These are phyloP conservation scores for Podospora pseudocomata DNA, from an alignment of 495 filamentous ascomycete species.

Conservation along the genomic window DNA sequence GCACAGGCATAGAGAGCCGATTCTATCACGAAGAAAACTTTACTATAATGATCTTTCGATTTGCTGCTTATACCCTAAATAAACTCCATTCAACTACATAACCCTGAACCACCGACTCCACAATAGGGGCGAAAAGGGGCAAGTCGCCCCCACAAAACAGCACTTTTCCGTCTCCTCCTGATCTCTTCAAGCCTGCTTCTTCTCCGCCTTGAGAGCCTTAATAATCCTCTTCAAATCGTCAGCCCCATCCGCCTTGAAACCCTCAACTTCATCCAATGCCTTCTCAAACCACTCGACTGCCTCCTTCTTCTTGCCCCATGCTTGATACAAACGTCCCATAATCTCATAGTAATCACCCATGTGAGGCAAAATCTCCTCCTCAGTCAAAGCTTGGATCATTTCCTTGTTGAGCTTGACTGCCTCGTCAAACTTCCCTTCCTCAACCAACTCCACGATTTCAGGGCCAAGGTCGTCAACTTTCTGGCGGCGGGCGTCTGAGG, in stretches of 20 bases:
- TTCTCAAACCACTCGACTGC: slow-evolving; percentile 27
- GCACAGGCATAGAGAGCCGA: no score
- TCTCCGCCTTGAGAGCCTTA: not conserved
- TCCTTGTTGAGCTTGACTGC: slow-evolving; percentile 26
- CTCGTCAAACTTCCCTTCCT: slow-evolving; percentile 16
- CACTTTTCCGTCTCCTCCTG: not conserved
- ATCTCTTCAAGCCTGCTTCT: not conserved
- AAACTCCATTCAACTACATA: no score
- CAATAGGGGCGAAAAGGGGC: not conserved
- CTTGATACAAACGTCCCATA: slow-evolving; percentile 28
- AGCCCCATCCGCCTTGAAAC: slow-evolving; percentile 11
- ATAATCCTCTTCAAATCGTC: not conserved
- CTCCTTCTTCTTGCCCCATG: slow-evolving; percentile 20
- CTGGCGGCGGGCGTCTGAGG: slow-evolving; percentile 29
- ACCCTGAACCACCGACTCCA: no score
- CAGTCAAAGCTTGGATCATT: slow-evolving; percentile 25
- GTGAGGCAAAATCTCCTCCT: slow-evolving; percentile 33
- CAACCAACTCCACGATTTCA: slow-evolving; percentile 24
- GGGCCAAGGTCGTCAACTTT: slow-evolving; percentile 25
- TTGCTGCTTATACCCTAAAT: no score
- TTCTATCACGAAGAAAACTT: no score
- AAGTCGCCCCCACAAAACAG: not conserved
- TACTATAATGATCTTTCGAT: no score
- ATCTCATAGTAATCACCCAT: slow-evolving; percentile 35
- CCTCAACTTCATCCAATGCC: slow-evolving; percentile 26